Evolutionary conservation across 176 grass and related monocot genomes (phyloP).

Genomic region (Aegilops speltoides): DNA sequence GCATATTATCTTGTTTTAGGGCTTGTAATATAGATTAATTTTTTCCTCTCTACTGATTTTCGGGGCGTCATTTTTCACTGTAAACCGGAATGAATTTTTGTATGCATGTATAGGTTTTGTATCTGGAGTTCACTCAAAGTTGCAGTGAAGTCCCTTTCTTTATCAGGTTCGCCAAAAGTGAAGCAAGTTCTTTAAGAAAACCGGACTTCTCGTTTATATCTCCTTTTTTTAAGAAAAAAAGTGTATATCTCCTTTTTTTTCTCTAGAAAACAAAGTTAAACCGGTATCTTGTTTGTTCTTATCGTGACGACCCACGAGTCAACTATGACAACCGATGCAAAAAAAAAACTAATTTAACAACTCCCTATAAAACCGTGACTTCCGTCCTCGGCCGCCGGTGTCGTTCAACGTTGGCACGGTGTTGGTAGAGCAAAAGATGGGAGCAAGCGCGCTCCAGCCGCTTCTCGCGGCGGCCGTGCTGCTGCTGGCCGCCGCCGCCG

Average conservation of each 20-base stretch:
- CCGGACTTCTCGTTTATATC: no score
- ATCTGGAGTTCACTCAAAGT: no score
- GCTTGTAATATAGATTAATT: constrained; percentile 26
- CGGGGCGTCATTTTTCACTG: not conserved
- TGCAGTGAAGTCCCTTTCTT: no score
- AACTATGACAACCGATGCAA: no score
- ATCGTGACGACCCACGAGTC: no score
- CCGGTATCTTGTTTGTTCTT: no score
- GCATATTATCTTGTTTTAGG: constrained; percentile 57
- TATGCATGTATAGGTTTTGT: not conserved
- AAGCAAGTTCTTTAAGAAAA: no score
- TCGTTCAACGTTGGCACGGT: not conserved
- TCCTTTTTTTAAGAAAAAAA: no score
- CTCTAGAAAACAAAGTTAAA: no score
- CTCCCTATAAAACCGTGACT: constrained; percentile 1
- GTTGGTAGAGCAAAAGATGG: not conserved
- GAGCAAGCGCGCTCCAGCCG: not conserved
- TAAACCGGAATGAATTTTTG: not conserved
- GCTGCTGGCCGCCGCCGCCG: not conserved
- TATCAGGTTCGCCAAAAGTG: no score
- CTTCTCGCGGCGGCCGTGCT: not conserved
- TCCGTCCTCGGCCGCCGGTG: not conserved
- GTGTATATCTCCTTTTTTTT: no score
- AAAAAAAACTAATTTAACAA: no score
- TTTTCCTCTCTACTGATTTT: not conserved